Conservation (phyloP, 306 rosid genomes). For the Prunus mongolica region DNA sequence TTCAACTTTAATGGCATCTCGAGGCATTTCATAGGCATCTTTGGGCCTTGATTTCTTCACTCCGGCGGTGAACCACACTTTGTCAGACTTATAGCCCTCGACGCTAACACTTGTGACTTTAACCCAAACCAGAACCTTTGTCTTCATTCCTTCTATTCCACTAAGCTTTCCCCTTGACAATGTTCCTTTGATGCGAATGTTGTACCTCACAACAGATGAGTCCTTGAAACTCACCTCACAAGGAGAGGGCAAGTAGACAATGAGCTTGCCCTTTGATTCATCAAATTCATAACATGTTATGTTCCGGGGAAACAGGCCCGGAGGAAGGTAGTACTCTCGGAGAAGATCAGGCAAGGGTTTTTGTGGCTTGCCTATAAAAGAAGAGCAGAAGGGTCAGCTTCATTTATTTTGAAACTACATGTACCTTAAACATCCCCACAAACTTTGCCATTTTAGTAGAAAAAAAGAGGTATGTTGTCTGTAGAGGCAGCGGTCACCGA, state of each 20-base stretch:
- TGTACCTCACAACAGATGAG: slow-evolving; percentile 47
- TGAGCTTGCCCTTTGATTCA: slow-evolving; percentile 44
- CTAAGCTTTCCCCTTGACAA: slow-evolving; percentile 47
- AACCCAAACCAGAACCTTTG: slow-evolving; percentile 52
- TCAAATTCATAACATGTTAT: slow-evolving; percentile 61
- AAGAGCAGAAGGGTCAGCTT: not conserved
- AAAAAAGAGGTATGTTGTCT: no score
- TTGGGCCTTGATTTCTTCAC: slow-evolving; percentile 45
- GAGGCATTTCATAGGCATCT: slow-evolving; percentile 52
- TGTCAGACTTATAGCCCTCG: slow-evolving; percentile 55
- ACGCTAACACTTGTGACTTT: slow-evolving; percentile 43
- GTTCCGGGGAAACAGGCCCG: slow-evolving; percentile 71
- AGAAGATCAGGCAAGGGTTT: slow-evolving; percentile 75
- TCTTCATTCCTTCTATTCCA: slow-evolving; percentile 51
- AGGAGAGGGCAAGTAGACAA: slow-evolving; percentile 39
- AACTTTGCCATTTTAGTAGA: no score
- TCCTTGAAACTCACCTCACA: slow-evolving; percentile 65
- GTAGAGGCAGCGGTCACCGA: no score
- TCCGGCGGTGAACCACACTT: slow-evolving; percentile 48
- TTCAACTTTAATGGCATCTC: slow-evolving; percentile 31
- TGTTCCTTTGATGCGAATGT: slow-evolving; percentile 42
- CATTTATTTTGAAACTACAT: no score
- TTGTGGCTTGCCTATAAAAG: slow-evolving; percentile 60
- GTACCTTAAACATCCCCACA: no score
- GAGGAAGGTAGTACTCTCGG: slow-evolving; percentile 65